A percentile compares a stretch with the other conserved stretches of the same genome.
Conservation (phyloP, 805 yeast species). For the Lachancea meyersii region DNA sequence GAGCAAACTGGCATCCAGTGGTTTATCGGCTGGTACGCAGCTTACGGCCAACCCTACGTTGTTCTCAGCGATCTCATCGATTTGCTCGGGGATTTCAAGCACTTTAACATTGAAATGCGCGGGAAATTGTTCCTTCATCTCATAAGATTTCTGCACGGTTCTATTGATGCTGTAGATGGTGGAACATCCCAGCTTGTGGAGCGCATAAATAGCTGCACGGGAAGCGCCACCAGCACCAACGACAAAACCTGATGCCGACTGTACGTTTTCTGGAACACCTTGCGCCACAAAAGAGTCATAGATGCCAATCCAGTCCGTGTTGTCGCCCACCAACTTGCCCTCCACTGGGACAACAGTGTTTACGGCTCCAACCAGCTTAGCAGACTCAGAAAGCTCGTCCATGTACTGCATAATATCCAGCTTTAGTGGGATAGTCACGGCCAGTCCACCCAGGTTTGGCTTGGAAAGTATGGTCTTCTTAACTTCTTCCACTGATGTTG, state of each 20-base stretch:
- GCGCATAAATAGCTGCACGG: constrained; percentile 87
- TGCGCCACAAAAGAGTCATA: constrained; percentile 53
- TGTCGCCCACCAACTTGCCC: constrained; percentile 65
- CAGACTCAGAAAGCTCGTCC: constrained; percentile 66
- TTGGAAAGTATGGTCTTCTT: constrained; percentile 42
- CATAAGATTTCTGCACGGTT: constrained; percentile 58
- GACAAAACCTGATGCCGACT: constrained; percentile 56
- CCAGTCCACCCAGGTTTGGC: constrained; percentile 79
- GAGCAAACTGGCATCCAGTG: constrained; percentile 49
- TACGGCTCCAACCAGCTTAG: constrained; percentile 82
- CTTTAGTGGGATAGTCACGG: constrained; percentile 91
- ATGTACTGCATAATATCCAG: constrained; percentile 66
- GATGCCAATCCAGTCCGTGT: constrained; percentile 95
- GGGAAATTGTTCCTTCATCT: constrained; percentile 57
- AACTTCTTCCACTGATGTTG: constrained; percentile 55
- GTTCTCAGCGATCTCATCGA: constrained; percentile 32
- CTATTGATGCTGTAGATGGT: constrained; percentile 78
- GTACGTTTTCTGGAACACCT: constrained; percentile 49
- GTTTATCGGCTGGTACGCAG: constrained; percentile 78
- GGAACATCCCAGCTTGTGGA: constrained; percentile 68
- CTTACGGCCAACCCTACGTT: constrained; percentile 59
- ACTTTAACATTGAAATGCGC: constrained; percentile 51
- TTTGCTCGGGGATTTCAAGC: constrained; percentile 44
- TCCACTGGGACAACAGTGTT: constrained; percentile 68
- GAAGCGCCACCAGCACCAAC: constrained; percentile 98